Evolutionary conservation across 1,284 basidiomycete species (phyloP).

Genomic region (Boletellus dicymbophilus): DNA sequence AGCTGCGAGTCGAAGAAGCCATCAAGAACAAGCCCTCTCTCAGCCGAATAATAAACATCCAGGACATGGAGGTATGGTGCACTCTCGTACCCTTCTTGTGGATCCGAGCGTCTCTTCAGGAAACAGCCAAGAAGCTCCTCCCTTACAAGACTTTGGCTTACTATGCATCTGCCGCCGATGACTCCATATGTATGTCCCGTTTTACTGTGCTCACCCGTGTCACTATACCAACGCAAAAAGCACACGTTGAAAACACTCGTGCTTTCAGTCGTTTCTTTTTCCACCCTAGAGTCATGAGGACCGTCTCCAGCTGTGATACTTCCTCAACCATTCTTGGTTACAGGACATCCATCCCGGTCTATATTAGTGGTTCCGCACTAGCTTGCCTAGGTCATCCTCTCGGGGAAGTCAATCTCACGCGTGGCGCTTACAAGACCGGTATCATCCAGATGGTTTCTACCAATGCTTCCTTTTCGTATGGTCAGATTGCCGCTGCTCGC

Average conservation of each 20-base stretch:
- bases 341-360: constrained; percentile 77
- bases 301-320: constrained; percentile 70
- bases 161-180: constrained; percentile 82
- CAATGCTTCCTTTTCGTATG: constrained; percentile 80
- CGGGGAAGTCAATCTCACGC: constrained; percentile 86
- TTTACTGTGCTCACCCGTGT: not conserved
- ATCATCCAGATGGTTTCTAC: constrained; percentile 91
- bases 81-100: not conserved
- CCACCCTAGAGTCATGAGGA: constrained; percentile 75
- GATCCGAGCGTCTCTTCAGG: constrained; percentile 35
- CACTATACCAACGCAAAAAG: constrained; percentile 36
- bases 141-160: constrained; percentile 79
- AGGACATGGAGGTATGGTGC: constrained; percentile 71
- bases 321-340: constrained; percentile 79
- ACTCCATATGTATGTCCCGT: constrained; percentile 67
- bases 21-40: constrained; percentile 64
- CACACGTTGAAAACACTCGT: constrained; percentile 63
- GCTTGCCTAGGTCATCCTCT: constrained; percentile 88
- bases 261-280: constrained; percentile 85
- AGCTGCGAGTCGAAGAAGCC: constrained; percentile 65
- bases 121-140: constrained; percentile 63
- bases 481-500: constrained; percentile 65
- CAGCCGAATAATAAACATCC: constrained; percentile 66
- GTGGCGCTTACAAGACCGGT: constrained; percentile 66
- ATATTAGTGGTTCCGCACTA: constrained; percentile 85